These are phyloP conservation scores for Suillus ampliporus DNA, from an alignment of 768 basidiomycete species.

Conservation along the genomic window DNA sequence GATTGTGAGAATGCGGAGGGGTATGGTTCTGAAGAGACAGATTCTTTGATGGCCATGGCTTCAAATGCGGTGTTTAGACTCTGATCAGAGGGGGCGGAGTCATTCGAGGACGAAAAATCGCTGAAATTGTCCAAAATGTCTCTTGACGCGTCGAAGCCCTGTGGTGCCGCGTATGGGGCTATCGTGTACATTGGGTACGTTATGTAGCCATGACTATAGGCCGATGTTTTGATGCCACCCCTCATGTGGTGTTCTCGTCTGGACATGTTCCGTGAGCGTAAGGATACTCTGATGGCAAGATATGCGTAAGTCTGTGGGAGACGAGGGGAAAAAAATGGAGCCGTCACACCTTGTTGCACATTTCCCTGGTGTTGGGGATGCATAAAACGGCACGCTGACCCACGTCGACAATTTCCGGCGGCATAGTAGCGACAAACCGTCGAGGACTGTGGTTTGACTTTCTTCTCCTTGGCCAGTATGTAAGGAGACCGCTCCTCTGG, in stretches of 20 bases:
- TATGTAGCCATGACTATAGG: neutral
- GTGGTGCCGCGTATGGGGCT: neutral
- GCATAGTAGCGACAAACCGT: constrained; percentile 32
- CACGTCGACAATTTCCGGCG: constrained; percentile 33
- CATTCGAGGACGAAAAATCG: neutral
- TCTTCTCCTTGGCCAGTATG: neutral
- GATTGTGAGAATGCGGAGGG: constrained; percentile 1
- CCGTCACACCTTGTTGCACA: neutral
- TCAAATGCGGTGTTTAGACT: neutral
- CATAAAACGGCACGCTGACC: constrained; percentile 31
- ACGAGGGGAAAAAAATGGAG: neutral
- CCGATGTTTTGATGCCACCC: neutral
- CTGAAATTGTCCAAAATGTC: neutral
- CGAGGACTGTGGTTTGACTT: neutral
- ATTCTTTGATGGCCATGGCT: neutral
- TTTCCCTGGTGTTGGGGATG: constrained; percentile 19
- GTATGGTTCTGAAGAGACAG: neutral
- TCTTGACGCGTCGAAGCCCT: neutral
- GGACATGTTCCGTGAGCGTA: neutral
- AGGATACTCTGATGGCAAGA: neutral
- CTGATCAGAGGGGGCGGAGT: neutral
- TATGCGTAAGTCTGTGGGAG: neutral
- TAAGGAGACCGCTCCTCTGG: too few relatives aligned
- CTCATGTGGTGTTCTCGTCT: neutral
- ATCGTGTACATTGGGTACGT: neutral